Evolutionary conservation across 2,329 filamentous ascomycete genomes (phyloP), one percentile per base, ranked within the genome.

Genomic region (Pseudocercospora musae): DNA sequence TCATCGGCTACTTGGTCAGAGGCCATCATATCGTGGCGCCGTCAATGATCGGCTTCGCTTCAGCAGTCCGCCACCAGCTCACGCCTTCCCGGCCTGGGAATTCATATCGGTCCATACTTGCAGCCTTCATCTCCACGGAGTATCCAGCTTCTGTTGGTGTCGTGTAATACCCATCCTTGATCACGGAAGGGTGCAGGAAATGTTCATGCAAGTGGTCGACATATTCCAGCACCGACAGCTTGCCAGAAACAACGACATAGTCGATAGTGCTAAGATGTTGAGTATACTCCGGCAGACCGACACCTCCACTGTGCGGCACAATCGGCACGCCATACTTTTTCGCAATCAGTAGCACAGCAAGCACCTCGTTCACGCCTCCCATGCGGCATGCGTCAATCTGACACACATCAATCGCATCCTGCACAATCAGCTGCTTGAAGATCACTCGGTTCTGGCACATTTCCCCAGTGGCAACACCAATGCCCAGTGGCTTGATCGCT

Each of bases 391-490:
- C 92, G 71, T 96, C 92, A 70, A 95, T 90, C 78, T 96, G 92
- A 75, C 91, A 92, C 20, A 96, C 87, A 72, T 95, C 92, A 70
- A 96, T 91, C 64, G 92, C 91, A 56, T 89, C 89, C 2, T 86
- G 82, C 74, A 88, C 85, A 57, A 96, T 84, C 64, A 96, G 85
- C 78, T 96, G 92, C 84, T 96, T 96, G 85, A 96, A 96, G 72
- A 96, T 86, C 68, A 96, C 90, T 42, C 92, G 87, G 81, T 96
- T 96, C 81, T 96, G 92, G 80, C 91, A 95, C 91, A 96, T 96
- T 80, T 96, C 92, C 66, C 92, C 92, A 0, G 92, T 96, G 7
- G 92, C 92, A 4, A 96, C 92, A 62, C 91, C 91, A 70, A 96
- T 91, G 61, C 85, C 85, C 73, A 87, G 81, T 0, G 89, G 87